Evolutionary conservation across 768 basidiomycete species (phyloP).

Genomic region (Exidia glandulosa): DNA sequence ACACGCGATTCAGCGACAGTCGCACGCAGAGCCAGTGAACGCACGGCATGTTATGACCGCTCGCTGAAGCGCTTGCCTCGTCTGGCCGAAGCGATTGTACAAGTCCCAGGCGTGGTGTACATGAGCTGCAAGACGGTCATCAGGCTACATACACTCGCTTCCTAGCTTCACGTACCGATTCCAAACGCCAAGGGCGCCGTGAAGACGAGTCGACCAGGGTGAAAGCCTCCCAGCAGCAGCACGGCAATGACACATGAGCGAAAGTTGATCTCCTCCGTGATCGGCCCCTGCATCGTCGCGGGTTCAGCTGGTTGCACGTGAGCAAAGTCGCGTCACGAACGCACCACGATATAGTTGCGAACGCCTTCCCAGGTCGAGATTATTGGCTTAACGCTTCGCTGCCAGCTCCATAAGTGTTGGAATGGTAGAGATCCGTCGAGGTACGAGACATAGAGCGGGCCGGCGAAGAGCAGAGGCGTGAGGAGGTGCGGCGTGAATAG

Average conservation of each 20-base stretch:
- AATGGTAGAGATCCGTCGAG: constrained; percentile 40
- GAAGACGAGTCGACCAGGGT: constrained; percentile 54
- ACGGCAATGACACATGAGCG: constrained; percentile 71
- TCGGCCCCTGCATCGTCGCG: constrained; percentile 47
- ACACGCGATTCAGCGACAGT: background rate
- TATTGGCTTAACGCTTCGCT: constrained; percentile 25
- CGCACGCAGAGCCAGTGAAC: constrained; percentile 10
- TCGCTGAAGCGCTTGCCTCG: constrained; percentile 44
- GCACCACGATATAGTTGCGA: constrained; percentile 53
- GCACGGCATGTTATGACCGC: constrained; percentile 48
- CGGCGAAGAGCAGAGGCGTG: constrained; percentile 63
- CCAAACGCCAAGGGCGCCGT: constrained; percentile 82
- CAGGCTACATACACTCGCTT: background rate
- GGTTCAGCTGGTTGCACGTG: background rate
- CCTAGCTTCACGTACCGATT: constrained; percentile 45
- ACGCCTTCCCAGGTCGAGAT: constrained; percentile 47
- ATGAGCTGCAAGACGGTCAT: constrained; percentile 48
- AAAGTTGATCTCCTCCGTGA: constrained; percentile 91
- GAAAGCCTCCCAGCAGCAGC: constrained; percentile 55
- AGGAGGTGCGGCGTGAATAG: constrained; percentile 41
- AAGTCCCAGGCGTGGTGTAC: constrained; percentile 86
- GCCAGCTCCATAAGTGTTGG: constrained; percentile 38
- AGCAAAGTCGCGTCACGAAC: background rate
- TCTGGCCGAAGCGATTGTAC: constrained; percentile 66
- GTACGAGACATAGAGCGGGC: constrained; percentile 56